Evolutionary conservation across 768 basidiomycete genomes (phyloP).

Genomic region (Leccinum uliginosum): DNA sequence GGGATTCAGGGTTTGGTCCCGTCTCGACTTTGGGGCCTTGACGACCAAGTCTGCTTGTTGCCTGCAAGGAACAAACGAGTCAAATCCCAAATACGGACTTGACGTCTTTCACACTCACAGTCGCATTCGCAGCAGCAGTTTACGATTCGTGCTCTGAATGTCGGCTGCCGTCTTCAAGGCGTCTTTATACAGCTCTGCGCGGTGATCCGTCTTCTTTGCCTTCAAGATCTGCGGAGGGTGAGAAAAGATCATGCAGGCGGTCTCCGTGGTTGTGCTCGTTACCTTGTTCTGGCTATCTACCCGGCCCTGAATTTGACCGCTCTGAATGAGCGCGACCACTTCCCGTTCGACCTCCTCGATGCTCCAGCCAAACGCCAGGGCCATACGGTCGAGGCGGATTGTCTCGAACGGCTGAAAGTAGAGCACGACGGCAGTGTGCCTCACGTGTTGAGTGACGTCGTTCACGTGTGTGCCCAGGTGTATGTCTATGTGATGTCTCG

Average conservation of each 20-base stretch:
- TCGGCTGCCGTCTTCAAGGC: constrained; percentile 71
- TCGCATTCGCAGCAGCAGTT: constrained; percentile 76
- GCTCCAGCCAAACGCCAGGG: constrained; percentile 78
- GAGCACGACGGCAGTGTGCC: constrained; percentile 72
- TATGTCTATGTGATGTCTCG: constrained; percentile 72
- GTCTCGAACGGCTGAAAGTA: constrained; percentile 91
- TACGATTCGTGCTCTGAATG: constrained; percentile 70
- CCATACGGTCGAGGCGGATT: constrained; percentile 82
- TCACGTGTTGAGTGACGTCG: constrained; percentile 64
- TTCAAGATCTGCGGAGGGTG: constrained; percentile 59
- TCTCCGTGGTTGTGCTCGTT: background rate
- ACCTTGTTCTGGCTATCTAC: constrained; percentile 92
- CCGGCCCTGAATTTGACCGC: constrained; percentile 72
- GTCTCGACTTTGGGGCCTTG: constrained; percentile 51
- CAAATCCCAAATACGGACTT: background rate
- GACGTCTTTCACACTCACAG: constrained; percentile 48
- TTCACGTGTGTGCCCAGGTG: constrained; percentile 68
- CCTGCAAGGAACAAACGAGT: constrained; percentile 34
- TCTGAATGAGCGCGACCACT: constrained; percentile 74
- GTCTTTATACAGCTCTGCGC: constrained; percentile 69
- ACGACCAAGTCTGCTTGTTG: constrained; percentile 80
- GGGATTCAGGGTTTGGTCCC: constrained; percentile 17
- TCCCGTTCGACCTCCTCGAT: constrained; percentile 66
- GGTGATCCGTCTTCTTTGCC: constrained; percentile 74
- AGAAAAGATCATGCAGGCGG: background rate